These are phyloP conservation scores for Amanita brunnescens DNA, from an alignment of 768 basidiomycete species.

Conservation along the genomic window DNA sequence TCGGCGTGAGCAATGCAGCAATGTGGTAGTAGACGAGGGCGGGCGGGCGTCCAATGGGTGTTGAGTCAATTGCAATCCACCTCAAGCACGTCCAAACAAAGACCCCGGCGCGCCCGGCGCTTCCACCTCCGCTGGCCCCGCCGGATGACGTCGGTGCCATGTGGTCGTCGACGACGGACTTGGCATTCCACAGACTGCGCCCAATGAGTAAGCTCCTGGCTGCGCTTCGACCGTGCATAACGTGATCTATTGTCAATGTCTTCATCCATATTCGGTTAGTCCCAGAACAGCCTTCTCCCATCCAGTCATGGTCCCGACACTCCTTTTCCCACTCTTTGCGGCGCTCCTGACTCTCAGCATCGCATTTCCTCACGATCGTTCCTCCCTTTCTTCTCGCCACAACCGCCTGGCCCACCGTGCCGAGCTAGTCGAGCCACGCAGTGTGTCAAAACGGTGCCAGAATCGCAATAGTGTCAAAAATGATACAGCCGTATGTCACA, in stretches of 20 bases:
- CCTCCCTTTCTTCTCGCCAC: slow-evolving; percentile 25
- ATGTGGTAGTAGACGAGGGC: background rate
- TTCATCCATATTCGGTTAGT: no score
- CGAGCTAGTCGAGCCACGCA: slow-evolving; percentile 4
- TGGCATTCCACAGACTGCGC: no score
- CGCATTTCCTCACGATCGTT: slow-evolving; percentile 20
- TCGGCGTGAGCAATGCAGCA: background rate
- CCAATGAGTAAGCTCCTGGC: background rate
- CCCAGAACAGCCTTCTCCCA: slow-evolving; percentile 10
- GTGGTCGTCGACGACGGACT: background rate
- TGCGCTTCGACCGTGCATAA: background rate
- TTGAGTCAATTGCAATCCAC: background rate
- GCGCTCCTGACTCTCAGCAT: slow-evolving; percentile 25
- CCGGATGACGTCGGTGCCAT: background rate
- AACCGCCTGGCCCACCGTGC: slow-evolving; percentile 25
- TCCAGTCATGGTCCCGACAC: slow-evolving; percentile 37
- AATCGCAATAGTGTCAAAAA: background rate
- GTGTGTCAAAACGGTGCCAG: slow-evolving; percentile 14
- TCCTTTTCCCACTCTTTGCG: slow-evolving; percentile 29
- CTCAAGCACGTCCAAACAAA: background rate
- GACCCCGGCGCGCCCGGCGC: background rate
- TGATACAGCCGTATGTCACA: background rate
- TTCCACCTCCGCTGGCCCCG: background rate
- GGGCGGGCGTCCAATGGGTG: background rate
- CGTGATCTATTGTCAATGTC: slow-evolving; percentile 1